Base-by-base conservation (phyloP, 169 alveolate genomes). In the Eimeria maxima region DNA sequence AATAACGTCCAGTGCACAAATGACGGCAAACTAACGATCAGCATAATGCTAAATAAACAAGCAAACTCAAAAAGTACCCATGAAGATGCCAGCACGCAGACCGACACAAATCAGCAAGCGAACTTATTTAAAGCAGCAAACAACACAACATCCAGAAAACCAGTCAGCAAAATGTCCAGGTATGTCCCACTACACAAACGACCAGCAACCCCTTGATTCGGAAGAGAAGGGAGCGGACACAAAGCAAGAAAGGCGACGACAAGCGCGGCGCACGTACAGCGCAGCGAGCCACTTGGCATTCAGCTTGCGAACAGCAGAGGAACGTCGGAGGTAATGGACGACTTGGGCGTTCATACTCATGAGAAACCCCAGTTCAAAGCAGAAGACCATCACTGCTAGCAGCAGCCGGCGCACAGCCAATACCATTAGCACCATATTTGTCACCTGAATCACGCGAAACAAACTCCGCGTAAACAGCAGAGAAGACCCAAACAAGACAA, bases 321-420 rank as follows among this genome's bases (percentile, higher is more conserved):
- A 94, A 13, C 91, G 78, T 22, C 44, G 60, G 71, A 94, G 67
- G 73, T 84, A 94, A 27, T 84, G 55, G 47, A 94, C 74, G 22
- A 84, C 95, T 45, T 83, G 95, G 60, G 38, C 74, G 60, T 94
- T 94, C 95, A 94, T 84, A 63, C 91, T 94, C 95, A 86, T 86
- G n/a, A 94, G 90, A 76, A 94, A 94, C 29, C 96, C 96, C 29
- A 94, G 89, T 76, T 84, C 95, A 63, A 94, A 86, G 84, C 78
- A 71, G 57, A 94, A 94, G 33, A 84, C 83, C 91, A 94, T 94
- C 27, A 86, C 67, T 7, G 93, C 80, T 6, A 63, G 96, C 74
- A 93, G 76, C 86, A 93, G 87, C 42, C 93, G 96, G 24, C 96
- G 93, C 44, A 74, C 76, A 16, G 83, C 88, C 57, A 93, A 42